A percentile compares a stretch with the other conserved stretches of the same genome.
Conservation (phyloP, 257 asterid genomes). For the Cruciata laevipes region DNA sequence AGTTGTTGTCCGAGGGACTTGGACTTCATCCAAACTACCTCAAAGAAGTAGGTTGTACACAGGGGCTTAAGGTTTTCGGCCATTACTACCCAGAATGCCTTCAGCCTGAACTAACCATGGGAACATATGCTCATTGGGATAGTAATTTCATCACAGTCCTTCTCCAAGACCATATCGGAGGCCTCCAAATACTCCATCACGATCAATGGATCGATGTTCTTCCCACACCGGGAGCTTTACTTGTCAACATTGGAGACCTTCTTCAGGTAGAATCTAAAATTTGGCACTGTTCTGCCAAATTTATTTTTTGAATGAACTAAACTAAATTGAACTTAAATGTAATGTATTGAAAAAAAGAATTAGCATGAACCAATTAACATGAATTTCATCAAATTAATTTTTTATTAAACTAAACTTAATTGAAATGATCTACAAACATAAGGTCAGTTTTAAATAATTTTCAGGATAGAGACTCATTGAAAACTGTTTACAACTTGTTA, state of each 20-base stretch:
- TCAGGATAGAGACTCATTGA: no score
- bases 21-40: conserved; percentile 40
- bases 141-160: conserved; percentile 48
- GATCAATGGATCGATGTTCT: conserved; percentile 52
- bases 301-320: no score
- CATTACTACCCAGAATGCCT: conserved; percentile 74
- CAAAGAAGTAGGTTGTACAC: conserved; percentile 35
- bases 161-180: conserved; percentile 59
- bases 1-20: conserved; percentile 52
- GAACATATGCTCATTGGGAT: conserved; percentile 50
- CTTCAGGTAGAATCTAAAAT: conserved; percentile 34
- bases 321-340: no score
- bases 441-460: no score
- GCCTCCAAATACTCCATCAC: conserved; percentile 40
- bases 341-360: no score
- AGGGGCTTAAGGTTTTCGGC: conserved; percentile 36
- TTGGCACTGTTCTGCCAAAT: no score
- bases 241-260: conserved; percentile 57
- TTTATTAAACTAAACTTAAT: no score
- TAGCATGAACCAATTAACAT: no score
- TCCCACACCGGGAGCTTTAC: conserved; percentile 45
- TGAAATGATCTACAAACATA: no score
- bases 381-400: no score
- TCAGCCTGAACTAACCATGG: conserved; percentile 55
- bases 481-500: background rate